phyloP scores from a whole-genome alignment of 2,329 filamentous ascomycete species.

The Ophiocordyceps unilateralis region DNA sequence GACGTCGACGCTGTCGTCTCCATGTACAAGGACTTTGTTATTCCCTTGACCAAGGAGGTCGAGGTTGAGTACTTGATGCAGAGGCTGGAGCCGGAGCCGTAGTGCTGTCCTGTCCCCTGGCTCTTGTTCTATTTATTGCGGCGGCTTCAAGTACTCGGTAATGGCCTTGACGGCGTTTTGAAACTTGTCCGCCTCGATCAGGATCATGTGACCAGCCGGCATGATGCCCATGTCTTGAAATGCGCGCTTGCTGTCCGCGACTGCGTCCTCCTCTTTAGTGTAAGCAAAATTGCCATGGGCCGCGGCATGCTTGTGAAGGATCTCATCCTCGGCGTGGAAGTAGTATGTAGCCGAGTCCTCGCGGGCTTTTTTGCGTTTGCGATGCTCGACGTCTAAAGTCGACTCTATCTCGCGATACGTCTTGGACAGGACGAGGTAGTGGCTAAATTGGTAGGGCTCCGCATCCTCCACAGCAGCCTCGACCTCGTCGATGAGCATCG shows the following conservation, averaged over 20 bases:
- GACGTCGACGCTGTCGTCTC: constrained; percentile 78
- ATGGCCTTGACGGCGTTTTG: constrained; percentile 59
- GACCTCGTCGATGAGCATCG: constrained; percentile 84
- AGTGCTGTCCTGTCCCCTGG: background rate
- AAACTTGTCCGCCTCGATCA: constrained; percentile 71
- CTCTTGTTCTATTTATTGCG: constrained; percentile 18
- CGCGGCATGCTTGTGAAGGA: constrained; percentile 58
- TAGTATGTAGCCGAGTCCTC: constrained; percentile 53
- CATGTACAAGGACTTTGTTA: constrained; percentile 87
- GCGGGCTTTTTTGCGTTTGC: constrained; percentile 48
- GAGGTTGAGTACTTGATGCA: constrained; percentile 99
- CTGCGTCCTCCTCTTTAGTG: constrained; percentile 62
- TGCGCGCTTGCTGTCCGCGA: constrained; percentile 79
- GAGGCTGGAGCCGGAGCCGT: constrained; percentile 37
- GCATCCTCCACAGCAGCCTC: constrained; percentile 74
- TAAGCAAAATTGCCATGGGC: constrained; percentile 59
- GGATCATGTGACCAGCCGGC: constrained; percentile 66
- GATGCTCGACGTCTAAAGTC: constrained; percentile 47
- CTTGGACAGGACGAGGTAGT: constrained; percentile 84
- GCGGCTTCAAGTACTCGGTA: constrained; percentile 50
- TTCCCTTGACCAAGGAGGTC: constrained; percentile 93
- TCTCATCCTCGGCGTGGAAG: constrained; percentile 93
- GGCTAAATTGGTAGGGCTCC: constrained; percentile 82
- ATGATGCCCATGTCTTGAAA: constrained; percentile 89
- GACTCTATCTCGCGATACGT: constrained; percentile 84